Evolutionary conservation across 1,139 yeast genomes (phyloP).

Genomic region (Wickerhamomyces sp.): DNA sequence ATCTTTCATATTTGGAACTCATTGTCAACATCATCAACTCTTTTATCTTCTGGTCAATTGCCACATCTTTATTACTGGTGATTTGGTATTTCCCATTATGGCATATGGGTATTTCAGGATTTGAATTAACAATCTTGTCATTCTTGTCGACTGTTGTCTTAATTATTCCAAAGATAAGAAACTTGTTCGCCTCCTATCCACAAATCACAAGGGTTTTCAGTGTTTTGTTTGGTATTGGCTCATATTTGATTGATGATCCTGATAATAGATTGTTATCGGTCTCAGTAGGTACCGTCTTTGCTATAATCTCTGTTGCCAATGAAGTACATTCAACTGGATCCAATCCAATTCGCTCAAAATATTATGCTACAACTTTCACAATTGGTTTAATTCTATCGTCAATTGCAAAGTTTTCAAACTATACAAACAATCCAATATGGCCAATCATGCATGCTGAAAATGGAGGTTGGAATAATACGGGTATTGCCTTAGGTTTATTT

Average conservation of each 20-base stretch:
- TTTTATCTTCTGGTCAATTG: constrained; percentile 77
- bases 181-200: constrained; percentile 37
- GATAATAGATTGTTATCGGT: constrained; percentile 60
- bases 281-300: constrained; percentile 64
- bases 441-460: constrained; percentile 83
- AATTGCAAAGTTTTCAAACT: constrained; percentile 67
- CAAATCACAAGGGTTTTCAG: constrained; percentile 52
- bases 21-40: constrained; percentile 49
- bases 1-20: constrained; percentile 36
- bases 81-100: constrained; percentile 97
- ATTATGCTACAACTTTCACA: constrained; percentile 55
- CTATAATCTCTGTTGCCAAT: constrained; percentile 55
- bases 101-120: constrained; percentile 97
- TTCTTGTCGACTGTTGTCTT: constrained; percentile 57
- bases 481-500: constrained; percentile 60
- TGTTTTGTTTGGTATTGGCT: constrained; percentile 67
- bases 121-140: constrained; percentile 66
- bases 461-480: constrained; percentile 81
- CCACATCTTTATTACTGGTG: constrained; percentile 75
- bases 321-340: constrained; percentile 47
- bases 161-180: constrained; percentile 46
- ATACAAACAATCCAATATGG: constrained; percentile 93
- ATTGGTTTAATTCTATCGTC: constrained; percentile 73
- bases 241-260: constrained; percentile 66
- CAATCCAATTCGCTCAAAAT: constrained; percentile 11